Conservation (phyloP, 2,329 filamentous ascomycete species). For the Gyromitra esculenta region DNA sequence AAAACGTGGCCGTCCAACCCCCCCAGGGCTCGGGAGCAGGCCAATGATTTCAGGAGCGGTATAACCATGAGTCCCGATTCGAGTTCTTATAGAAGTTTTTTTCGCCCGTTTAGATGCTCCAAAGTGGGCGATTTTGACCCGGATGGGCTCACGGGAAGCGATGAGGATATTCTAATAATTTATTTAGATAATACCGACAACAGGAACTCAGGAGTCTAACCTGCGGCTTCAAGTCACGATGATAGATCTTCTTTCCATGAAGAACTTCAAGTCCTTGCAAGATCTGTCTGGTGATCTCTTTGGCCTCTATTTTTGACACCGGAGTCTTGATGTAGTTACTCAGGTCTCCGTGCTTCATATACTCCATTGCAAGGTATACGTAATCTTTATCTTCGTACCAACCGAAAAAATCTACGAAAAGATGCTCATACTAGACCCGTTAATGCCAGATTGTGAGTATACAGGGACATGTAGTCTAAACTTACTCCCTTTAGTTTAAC, state of each 20-base stretch:
- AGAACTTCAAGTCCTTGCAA: conserved; percentile 2
- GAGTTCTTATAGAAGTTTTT: neutral
- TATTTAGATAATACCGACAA: neutral
- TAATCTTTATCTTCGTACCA: conserved; percentile 53
- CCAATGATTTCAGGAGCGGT: neutral
- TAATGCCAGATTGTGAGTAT: neutral
- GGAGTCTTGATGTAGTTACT: conserved; percentile 32
- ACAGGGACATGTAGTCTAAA: neutral
- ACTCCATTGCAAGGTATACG: conserved; percentile 57
- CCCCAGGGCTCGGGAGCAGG: neutral
- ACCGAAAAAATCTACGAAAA: conserved; percentile 53
- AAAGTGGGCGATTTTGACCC: conserved; percentile 17
- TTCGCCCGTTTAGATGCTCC: conserved; percentile 1
- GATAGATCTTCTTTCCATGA: neutral
- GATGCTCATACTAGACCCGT: conserved; percentile 6
- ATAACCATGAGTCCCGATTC: neutral
- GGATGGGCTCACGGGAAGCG: neutral
- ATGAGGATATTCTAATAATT: conserved; percentile 15
- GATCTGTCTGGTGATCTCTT: neutral
- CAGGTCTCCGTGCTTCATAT: conserved; percentile 53
- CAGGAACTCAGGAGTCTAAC: neutral
- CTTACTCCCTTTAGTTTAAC: neutral
- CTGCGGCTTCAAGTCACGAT: conserved; percentile 9
- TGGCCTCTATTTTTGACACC: neutral
- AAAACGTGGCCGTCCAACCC: neutral